Evolutionary conservation across 1,139 yeast genomes (phyloP).

Genomic region (Lodderomyces oxycetoniae): DNA sequence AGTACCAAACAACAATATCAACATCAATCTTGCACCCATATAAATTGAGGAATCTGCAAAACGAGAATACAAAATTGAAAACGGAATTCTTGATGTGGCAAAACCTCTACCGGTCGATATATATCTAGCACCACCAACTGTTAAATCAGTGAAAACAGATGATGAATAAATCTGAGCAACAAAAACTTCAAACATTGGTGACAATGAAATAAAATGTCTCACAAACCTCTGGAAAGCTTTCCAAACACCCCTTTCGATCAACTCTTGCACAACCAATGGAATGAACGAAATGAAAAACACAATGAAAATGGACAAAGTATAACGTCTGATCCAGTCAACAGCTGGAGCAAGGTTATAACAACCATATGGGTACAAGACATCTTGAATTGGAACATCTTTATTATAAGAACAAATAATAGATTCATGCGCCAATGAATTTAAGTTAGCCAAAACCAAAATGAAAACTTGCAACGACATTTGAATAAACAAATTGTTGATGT

Average conservation of each 20-base stretch:
- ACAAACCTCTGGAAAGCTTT: slow-evolving; percentile 86
- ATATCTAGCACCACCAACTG: slow-evolving; percentile 99
- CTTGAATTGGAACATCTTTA: slow-evolving; percentile 80
- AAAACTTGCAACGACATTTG: slow-evolving; percentile 90
- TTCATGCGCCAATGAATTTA: slow-evolving; percentile 89
- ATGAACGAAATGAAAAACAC: slow-evolving; percentile 96
- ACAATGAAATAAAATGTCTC: slow-evolving; percentile 83
- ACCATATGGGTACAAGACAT: slow-evolving; percentile 79
- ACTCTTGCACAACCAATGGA: slow-evolving; percentile 94
- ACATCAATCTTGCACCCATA: slow-evolving; percentile 88
- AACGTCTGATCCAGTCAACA: slow-evolving; percentile 95
- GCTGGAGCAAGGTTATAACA: slow-evolving; percentile 92
- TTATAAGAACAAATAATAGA: slow-evolving; percentile 81
- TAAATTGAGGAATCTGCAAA: slow-evolving; percentile 97
- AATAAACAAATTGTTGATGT: slow-evolving; percentile 91
- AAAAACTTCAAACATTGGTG: slow-evolving; percentile 97
- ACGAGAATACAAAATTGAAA: slow-evolving; percentile 90
- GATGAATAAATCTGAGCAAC: slow-evolving; percentile 97
- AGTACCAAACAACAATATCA: slow-evolving; percentile 88
- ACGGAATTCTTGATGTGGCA: slow-evolving; percentile 97
- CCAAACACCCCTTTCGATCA: slow-evolving; percentile 97
- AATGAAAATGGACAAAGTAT: slow-evolving; percentile 94
- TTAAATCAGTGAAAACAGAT: slow-evolving; percentile 82
- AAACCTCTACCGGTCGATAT: slow-evolving; percentile 99
- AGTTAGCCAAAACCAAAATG: slow-evolving; percentile 85